Percentiles rank a stretch among this genome's conserved stretches.
Evolutionary conservation across 1,284 basidiomycete species (phyloP).

Genomic region (Uromyces viciae-fabae): DNA sequence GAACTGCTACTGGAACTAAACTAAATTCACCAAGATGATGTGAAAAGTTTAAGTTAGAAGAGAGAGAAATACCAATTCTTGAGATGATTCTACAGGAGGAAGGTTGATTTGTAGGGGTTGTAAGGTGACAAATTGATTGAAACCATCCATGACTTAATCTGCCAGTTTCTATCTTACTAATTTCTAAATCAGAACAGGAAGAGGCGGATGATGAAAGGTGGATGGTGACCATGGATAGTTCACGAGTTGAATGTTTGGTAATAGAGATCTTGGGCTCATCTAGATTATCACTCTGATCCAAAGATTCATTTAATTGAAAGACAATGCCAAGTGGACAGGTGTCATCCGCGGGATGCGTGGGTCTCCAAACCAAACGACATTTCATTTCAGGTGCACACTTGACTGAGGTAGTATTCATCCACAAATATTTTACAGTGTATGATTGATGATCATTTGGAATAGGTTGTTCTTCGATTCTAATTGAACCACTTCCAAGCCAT

Average conservation of each 20-base stretch:
- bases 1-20: background rate
- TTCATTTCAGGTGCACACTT: background rate
- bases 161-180: background rate
- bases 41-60: background rate
- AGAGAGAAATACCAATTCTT: background rate
- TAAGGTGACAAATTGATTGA: constrained; percentile 9
- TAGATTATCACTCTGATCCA: background rate
- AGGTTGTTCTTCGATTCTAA: constrained; percentile 6
- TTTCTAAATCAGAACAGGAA: background rate
- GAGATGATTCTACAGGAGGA: background rate
- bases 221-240: background rate
- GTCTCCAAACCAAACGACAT: constrained; percentile 37
- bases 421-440: constrained; percentile 1
- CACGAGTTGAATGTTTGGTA: background rate
- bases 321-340: constrained; percentile 18
- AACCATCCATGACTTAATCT: constrained; percentile 5
- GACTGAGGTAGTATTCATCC: constrained; percentile 40
- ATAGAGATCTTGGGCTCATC: background rate
- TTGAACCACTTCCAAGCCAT: constrained; percentile 34
- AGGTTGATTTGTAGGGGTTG: background rate
- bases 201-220: background rate
- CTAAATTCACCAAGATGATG: constrained; percentile 31
- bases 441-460: background rate
- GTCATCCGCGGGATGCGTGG: background rate
- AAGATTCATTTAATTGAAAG: background rate